Conservation (phyloP, 73 alveolate species). For the Paramecium tetraurelia region DNA sequence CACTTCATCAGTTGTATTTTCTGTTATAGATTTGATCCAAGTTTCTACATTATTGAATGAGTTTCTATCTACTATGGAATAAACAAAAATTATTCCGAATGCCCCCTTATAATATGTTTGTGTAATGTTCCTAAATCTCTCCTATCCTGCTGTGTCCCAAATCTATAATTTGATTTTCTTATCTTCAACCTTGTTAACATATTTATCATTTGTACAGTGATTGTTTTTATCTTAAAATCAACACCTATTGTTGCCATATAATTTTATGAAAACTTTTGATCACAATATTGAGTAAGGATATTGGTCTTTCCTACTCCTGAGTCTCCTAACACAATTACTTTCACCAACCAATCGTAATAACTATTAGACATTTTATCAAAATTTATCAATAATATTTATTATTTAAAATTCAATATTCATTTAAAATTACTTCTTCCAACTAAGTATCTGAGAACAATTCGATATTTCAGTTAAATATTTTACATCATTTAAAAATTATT, state of each 20-base stretch:
- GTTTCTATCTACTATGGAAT: constrained; percentile 76
- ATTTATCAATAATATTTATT: not conserved
- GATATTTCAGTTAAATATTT: not conserved
- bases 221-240: constrained; percentile 81
- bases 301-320: constrained; percentile 88
- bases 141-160: constrained; percentile 92
- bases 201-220: not conserved
- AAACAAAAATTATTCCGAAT: constrained; percentile 75
- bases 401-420: not conserved
- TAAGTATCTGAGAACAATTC: not conserved
- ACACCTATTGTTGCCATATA: constrained; percentile 86
- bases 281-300: constrained; percentile 76
- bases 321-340: constrained; percentile 80
- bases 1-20: constrained; percentile 55
- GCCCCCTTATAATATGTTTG: constrained; percentile 83
- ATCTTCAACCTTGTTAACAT: not conserved
- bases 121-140: constrained; percentile 81
- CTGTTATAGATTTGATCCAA: constrained; percentile 55
- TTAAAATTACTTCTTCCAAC: not conserved
- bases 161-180: not conserved
- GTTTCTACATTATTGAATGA: constrained; percentile 61
- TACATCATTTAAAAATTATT: not conserved
- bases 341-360: constrained; percentile 56
- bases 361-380: not conserved
- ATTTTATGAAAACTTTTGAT: constrained; percentile 73